These are phyloP conservation scores for Erigeron philadelphicus DNA, from an alignment of 140 eudicot species.

Conservation along the genomic window DNA sequence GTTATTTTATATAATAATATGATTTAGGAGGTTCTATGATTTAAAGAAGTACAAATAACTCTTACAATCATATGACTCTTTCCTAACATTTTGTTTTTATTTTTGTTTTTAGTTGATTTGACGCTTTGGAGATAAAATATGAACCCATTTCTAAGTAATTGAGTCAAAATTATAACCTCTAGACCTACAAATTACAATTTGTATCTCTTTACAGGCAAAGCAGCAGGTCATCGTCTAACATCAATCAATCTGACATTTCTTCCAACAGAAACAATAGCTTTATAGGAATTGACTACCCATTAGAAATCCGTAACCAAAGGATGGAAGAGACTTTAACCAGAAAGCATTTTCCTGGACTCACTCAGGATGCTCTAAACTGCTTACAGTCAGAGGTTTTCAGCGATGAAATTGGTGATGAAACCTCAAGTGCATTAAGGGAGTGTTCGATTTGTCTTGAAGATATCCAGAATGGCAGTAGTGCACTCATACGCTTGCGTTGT, in stretches of 20 bases:
- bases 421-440: conserved; percentile 36
- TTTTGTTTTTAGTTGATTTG: not conserved
- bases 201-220: conserved; percentile 33
- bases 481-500: conserved; percentile 46
- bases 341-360: conserved; percentile 45
- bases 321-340: conserved; percentile 6
- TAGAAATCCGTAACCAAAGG: conserved; percentile 18
- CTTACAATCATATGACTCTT: too few species aligned
- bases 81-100: not conserved
- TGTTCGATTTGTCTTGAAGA: conserved; percentile 82
- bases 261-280: not conserved
- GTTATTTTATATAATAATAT: too few species aligned
- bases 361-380: conserved; percentile 37
- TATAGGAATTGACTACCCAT: conserved; percentile 12
- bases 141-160: not conserved
- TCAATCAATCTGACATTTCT: conserved; percentile 29
- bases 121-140: not conserved
- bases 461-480: conserved; percentile 56
- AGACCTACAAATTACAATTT: not conserved
- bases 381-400: conserved; percentile 42
- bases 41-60: too few species aligned
- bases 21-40: too few species aligned
- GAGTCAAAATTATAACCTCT: not conserved
- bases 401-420: conserved; percentile 16
- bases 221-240: conserved; percentile 26